Percentiles rank a stretch among this genome's conserved stretches.
These are phyloP conservation scores for Asclepias syriaca DNA, from an alignment of 257 asterid genomes.

Conservation along the genomic window DNA sequence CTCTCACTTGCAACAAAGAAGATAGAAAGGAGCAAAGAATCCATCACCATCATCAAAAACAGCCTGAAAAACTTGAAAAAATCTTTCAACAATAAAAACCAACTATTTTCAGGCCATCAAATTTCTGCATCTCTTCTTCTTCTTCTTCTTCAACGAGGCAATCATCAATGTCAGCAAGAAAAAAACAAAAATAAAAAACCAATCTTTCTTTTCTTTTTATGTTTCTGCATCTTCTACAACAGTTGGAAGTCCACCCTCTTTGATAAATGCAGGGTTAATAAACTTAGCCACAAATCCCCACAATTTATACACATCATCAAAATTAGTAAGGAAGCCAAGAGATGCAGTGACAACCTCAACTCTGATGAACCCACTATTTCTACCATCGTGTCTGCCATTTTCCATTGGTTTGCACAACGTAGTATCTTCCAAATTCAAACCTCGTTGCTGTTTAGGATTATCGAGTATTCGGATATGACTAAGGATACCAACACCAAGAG, in stretches of 20 bases:
- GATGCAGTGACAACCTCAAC: conserved; percentile 99
- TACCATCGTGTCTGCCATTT: conserved; percentile 54
- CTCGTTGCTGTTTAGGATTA: conserved; percentile 50
- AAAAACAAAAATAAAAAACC: not conserved
- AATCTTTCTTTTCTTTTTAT: conserved; percentile 23
- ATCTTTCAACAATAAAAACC: not conserved
- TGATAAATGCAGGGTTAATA: conserved; percentile 74
- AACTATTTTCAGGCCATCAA: conserved; percentile 9
- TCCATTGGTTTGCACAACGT: conserved; percentile 94
- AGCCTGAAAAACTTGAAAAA: too few relatives aligned
- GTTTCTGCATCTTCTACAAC: conserved; percentile 69
- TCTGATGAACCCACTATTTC: conserved; percentile 65
- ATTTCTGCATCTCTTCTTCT: conserved; percentile 18
- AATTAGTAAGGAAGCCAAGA: conserved; percentile 78
- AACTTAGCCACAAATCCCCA: conserved; percentile 96
- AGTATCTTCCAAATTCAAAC: conserved; percentile 59
- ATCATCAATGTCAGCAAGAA: conserved; percentile 10
- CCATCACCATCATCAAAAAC: conserved; percentile 4
- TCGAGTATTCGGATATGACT: conserved; percentile 77
- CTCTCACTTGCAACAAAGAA: conserved; percentile 29
- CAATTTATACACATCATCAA: conserved; percentile 89
- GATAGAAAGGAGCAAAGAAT: conserved; percentile 40
- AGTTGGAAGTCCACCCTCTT: conserved; percentile 65
- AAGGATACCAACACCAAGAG: conserved; percentile 81
- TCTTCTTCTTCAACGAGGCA: conserved; percentile 1